A percentile compares a stretch with the other conserved stretches of the same genome.
These are phyloP conservation scores for Pseudogymnoascus sp. DNA, from an alignment of 2,329 filamentous ascomycete species.

Conservation along the genomic window DNA sequence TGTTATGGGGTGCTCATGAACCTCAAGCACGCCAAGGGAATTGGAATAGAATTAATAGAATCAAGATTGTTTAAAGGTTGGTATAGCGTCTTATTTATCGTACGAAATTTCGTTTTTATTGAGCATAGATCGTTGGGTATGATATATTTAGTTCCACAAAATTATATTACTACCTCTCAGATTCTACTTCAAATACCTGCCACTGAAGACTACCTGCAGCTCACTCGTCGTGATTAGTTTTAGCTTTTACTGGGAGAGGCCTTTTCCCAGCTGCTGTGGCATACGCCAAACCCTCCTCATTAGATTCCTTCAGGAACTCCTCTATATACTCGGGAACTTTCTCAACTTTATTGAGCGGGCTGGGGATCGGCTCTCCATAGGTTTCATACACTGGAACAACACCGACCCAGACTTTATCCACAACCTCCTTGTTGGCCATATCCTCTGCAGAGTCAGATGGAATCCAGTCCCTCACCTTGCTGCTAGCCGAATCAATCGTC, in stretches of 20 bases:
- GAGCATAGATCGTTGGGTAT: background rate
- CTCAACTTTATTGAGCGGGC: constrained; percentile 19
- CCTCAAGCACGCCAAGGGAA: constrained; percentile 2
- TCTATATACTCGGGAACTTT: constrained; percentile 50
- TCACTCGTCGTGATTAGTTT: background rate
- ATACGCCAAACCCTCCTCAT: constrained; percentile 32
- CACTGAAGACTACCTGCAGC: background rate
- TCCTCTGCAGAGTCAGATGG: constrained; percentile 51
- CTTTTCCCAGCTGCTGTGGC: background rate
- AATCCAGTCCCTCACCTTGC: constrained; percentile 63
- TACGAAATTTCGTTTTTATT: background rate
- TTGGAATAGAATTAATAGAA: background rate
- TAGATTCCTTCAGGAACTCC: constrained; percentile 44
- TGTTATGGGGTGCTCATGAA: constrained; percentile 7
- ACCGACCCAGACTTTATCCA: constrained; percentile 47
- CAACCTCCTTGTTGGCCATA: constrained; percentile 36
- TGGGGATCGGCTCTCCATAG: constrained; percentile 39
- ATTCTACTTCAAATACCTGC: background rate
- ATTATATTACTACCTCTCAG: background rate
- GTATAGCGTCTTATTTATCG: background rate
- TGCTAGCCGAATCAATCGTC: constrained; percentile 62
- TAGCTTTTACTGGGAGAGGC: background rate
- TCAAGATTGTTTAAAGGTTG: background rate
- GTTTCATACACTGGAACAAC: constrained; percentile 57
- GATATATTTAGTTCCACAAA: background rate